Percentiles rank a stretch among this genome's conserved stretches.
phyloP scores from a whole-genome alignment of 352 stramenopile species.

The Phytophthora melonis region DNA sequence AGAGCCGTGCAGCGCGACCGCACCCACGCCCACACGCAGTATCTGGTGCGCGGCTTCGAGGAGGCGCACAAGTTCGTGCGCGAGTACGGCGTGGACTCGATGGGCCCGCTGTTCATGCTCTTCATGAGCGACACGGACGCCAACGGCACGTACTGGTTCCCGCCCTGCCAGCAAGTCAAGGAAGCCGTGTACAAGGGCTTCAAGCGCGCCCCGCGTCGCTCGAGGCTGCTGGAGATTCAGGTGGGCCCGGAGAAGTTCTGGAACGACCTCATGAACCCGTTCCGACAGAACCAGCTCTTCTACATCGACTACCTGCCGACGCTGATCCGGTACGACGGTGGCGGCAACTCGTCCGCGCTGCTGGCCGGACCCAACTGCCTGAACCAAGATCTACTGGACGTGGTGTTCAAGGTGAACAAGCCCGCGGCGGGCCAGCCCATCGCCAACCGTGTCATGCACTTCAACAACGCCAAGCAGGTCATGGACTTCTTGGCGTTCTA shows the following conservation, averaged over 20 bases:
- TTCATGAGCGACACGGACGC: slow-evolving; percentile 79
- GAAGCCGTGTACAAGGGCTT: slow-evolving; percentile 68
- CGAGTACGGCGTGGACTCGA: slow-evolving; percentile 70
- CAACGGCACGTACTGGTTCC: slow-evolving; percentile 84
- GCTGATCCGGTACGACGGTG: slow-evolving; percentile 81
- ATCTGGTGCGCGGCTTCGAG: slow-evolving; percentile 76
- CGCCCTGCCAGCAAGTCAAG: slow-evolving; percentile 70
- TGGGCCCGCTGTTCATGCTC: slow-evolving; percentile 77
- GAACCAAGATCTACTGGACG: slow-evolving; percentile 73
- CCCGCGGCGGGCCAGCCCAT: slow-evolving; percentile 42
- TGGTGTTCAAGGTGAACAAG: slow-evolving; percentile 67
- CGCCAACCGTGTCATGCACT: slow-evolving; percentile 66
- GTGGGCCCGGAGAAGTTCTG: slow-evolving; percentile 64
- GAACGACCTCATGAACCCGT: slow-evolving; percentile 80
- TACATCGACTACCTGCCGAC: slow-evolving; percentile 86
- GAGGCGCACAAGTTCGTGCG: slow-evolving; percentile 79
- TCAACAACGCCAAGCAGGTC: slow-evolving; percentile 49
- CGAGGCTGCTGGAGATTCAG: slow-evolving; percentile 76
- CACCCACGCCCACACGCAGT: slow-evolving; percentile 59
- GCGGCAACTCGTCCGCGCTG: slow-evolving; percentile 74
- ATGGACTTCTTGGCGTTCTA: slow-evolving; percentile 64
- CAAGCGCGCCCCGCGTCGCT: slow-evolving; percentile 63
- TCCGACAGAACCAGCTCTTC: slow-evolving; percentile 83
- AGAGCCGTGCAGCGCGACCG: slow-evolving; percentile 48
- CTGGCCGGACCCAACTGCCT: slow-evolving; percentile 75